Evolutionary conservation across 2,329 filamentous ascomycete genomes (phyloP), one percentile per base, ranked within the genome.

Genomic region (Monosporascus ibericus): DNA sequence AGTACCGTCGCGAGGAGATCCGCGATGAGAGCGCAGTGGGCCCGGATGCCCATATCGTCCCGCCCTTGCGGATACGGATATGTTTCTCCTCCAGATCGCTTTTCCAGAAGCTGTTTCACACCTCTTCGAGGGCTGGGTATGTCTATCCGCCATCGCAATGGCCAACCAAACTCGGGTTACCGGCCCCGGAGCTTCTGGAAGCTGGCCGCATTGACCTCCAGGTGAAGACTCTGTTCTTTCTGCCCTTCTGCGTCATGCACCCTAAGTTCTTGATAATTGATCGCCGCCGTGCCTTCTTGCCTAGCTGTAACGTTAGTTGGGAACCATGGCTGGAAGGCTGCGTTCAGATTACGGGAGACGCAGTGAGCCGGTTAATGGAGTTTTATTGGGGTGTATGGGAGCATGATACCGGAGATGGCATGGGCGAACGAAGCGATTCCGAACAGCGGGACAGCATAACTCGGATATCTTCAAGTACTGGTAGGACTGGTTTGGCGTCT

Each of bases 241-340:
- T 85, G 2, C 90, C 90, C 0, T 84, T 94, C 54, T 90, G 88
- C 62, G 86, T 95, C n/a, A 88, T 94, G 83, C 90, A 95, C 64
- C 86, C 89, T 0, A 95, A 95, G 63, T 92, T 89, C 60, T 76
- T 92, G 38, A 76, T 94, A 15, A 68, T 92, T 1, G 90, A 95
- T 65, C 78, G 85, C 1, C 67, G 73, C 34, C 75, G 71, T 2
- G 86, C 86, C 0, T 85, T 86, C 61, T 68, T 94, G 9, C 89
- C 89, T 0, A 90, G 86, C 60, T 92, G 88, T 68, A 95, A 95
- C 60, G 82, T 95, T 5, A 91, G 87, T 63, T 94, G 87, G 87
- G 90, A 94, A 68, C 70, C 82, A n/a, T 95, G 90, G 90, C 85
- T 92, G 25, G 90, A 95, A 66, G 87, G 86, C 0, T 89, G 85